Percentiles rank a stretch among this genome's conserved stretches.
phyloP scores from a whole-genome alignment of 495 filamentous ascomycete species.

The Neurospora sp. region DNA sequence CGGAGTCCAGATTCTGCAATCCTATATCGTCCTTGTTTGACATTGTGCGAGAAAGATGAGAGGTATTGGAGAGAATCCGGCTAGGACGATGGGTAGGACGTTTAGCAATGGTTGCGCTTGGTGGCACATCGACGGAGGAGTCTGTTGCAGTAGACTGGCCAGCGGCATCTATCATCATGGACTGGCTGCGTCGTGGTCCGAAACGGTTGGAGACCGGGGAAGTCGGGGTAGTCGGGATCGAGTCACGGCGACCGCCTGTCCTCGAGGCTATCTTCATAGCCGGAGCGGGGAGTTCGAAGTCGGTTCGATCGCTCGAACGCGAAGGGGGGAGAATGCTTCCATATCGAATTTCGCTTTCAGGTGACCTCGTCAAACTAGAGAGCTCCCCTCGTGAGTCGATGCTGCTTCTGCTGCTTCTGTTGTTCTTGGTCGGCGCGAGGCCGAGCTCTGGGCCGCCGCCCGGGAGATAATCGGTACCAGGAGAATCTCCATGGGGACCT shows the following conservation, averaged over 20 bases:
- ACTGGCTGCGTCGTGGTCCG: slow-evolving; percentile 14
- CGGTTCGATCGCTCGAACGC: slow-evolving; percentile 27
- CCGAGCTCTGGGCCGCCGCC: neutral
- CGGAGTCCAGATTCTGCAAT: slow-evolving; percentile 33
- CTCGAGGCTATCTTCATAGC: slow-evolving; percentile 52
- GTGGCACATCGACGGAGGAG: slow-evolving; percentile 5
- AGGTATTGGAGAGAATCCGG: slow-evolving; percentile 20
- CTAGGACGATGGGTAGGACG: slow-evolving; percentile 13
- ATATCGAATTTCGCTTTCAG: slow-evolving; percentile 41
- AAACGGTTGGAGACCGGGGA: slow-evolving; percentile 6
- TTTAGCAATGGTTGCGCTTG: slow-evolving; percentile 2
- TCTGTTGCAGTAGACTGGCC: slow-evolving; percentile 1
- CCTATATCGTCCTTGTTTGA: slow-evolving; percentile 17
- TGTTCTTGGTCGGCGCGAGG: neutral
- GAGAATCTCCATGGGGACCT: neutral
- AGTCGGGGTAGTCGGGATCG: neutral
- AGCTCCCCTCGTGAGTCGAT: slow-evolving; percentile 16
- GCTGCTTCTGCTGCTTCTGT: neutral
- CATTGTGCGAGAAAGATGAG: slow-evolving; percentile 8
- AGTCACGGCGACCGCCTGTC: slow-evolving; percentile 2
- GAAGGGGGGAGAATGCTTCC: slow-evolving; percentile 65
- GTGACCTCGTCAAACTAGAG: slow-evolving; percentile 22
- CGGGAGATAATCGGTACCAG: neutral
- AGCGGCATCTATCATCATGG: slow-evolving; percentile 10
- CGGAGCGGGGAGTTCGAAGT: slow-evolving; percentile 62